Conservation (phyloP, 1,284 basidiomycete species). For the Trichosporon sp. region DNA sequence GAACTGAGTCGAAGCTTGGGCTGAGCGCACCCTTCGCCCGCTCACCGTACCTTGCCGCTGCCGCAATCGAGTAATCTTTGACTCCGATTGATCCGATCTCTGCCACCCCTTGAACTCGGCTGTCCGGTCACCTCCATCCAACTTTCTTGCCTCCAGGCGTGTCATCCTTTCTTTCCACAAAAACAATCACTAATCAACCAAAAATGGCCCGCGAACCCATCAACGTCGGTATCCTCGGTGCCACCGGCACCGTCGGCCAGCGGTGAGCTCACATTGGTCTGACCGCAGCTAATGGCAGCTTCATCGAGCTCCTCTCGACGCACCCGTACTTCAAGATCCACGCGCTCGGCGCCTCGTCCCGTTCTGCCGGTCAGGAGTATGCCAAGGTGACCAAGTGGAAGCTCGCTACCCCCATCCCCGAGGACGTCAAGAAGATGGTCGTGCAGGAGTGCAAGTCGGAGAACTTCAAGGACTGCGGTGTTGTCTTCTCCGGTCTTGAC, state of each 20-base stretch:
- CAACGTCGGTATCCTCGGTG: conserved; percentile 91
- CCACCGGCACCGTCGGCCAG: conserved; percentile 95
- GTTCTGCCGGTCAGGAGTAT: conserved; percentile 88
- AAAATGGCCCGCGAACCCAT: conserved; percentile 57
- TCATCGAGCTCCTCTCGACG: conserved; percentile 81
- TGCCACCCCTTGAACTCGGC: neutral
- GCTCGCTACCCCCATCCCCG: conserved; percentile 76
- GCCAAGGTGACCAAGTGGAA: conserved; percentile 84
- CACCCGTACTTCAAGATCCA: conserved; percentile 92
- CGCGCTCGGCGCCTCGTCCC: conserved; percentile 82
- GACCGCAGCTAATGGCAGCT: conserved; percentile 54
- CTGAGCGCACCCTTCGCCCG: neutral
- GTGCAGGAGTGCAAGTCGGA: conserved; percentile 79
- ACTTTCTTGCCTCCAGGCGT: neutral
- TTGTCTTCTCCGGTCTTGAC: conserved; percentile 95
- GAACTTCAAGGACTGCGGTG: conserved; percentile 76
- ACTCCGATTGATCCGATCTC: conserved; percentile 13
- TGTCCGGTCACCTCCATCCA: neutral
- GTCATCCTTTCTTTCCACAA: neutral
- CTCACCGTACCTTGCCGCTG: neutral
- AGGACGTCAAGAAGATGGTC: conserved; percentile 66
- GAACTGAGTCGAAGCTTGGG: neutral
- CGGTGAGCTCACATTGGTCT: conserved; percentile 54
- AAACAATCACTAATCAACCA: neutral
- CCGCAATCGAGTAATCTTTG: conserved; percentile 8